Evolutionary conservation across 2,329 filamentous ascomycete species (phyloP).

Genomic region (Dactylellina leptospora): DNA sequence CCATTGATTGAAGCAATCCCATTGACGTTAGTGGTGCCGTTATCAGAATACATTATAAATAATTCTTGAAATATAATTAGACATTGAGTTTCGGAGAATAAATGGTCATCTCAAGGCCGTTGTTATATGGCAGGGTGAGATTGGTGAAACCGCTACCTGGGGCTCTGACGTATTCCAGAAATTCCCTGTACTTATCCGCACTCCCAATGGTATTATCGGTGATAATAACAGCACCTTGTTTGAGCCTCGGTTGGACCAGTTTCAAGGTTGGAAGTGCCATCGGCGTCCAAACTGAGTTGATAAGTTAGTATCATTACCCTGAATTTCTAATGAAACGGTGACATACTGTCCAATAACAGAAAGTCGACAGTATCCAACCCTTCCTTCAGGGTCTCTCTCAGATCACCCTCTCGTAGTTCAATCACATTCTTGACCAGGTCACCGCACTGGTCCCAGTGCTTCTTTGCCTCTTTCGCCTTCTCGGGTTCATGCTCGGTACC

Average conservation of each 20-base stretch:
- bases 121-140: slow-evolving; percentile 64
- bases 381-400: slow-evolving; percentile 67
- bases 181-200: slow-evolving; percentile 63
- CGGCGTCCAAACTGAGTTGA: slow-evolving; percentile 69
- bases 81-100: slow-evolving; percentile 57
- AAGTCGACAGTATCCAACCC: slow-evolving; percentile 67
- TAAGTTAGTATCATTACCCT: slow-evolving; percentile 53
- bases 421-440: slow-evolving; percentile 65
- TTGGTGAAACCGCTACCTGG: slow-evolving; percentile 65
- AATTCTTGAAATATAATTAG: background rate
- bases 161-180: slow-evolving; percentile 63
- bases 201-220: slow-evolving; percentile 64
- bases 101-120: slow-evolving; percentile 64
- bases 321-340: slow-evolving; percentile 21
- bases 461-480: slow-evolving; percentile 66
- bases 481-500: slow-evolving; percentile 69
- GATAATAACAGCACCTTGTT: slow-evolving; percentile 64
- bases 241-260: slow-evolving; percentile 63
- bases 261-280: slow-evolving; percentile 66
- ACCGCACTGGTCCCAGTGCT: slow-evolving; percentile 67
- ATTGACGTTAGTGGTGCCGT: too few relatives aligned
- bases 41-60: too few relatives aligned
- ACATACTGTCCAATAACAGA: slow-evolving; percentile 70
- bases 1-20: too few relatives aligned
- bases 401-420: slow-evolving; percentile 68